Conservation (phyloP, 257 asterid genomes). For the Coffea eugenioides region DNA sequence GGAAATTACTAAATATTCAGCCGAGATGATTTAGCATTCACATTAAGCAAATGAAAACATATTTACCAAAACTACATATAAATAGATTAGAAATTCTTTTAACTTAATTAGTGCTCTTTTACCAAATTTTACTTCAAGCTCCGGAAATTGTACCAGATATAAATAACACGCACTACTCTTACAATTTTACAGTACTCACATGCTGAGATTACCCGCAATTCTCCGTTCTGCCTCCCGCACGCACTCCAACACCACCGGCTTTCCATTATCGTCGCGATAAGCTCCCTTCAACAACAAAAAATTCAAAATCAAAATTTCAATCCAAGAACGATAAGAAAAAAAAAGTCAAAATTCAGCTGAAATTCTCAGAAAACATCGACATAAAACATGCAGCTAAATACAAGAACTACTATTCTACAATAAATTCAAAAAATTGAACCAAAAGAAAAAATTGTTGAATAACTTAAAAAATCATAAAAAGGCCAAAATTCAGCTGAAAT, state of each 20-base stretch:
- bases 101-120: not conserved
- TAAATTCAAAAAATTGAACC: not conserved
- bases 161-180: not conserved
- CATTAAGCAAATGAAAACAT: not conserved
- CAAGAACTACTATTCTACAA: not conserved
- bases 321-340: not conserved
- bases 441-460: not conserved
- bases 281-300: conserved; percentile 56
- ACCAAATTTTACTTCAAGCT: not conserved
- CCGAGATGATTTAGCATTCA: no score
- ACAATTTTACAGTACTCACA: conserved; percentile 41
- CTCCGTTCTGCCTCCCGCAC: conserved; percentile 96
- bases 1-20: no score
- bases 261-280: conserved; percentile 90
- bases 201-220: conserved; percentile 68
- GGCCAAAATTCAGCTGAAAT: not conserved
- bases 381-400: not conserved
- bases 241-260: conserved; percentile 94
- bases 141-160: not conserved
- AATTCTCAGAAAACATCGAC: no score
- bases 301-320: not conserved
- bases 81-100: not conserved
- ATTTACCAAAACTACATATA: no score
- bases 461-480: not conserved
- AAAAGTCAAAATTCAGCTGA: not conserved